phyloP scores from a whole-genome alignment of 306 rosid species.

The Trifolium subterraneum region DNA sequence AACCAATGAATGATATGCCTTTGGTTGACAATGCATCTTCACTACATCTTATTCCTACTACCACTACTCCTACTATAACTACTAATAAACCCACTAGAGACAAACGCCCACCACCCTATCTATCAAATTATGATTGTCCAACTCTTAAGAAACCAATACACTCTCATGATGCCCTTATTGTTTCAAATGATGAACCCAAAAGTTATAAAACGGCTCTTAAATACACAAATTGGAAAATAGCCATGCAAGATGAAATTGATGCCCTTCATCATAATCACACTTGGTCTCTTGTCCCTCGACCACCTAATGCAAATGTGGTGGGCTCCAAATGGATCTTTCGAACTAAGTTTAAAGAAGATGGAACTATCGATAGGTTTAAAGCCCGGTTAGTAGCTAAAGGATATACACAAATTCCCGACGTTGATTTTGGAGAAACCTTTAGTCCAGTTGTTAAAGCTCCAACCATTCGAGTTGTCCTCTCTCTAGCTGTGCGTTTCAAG shows the following conservation, averaged over 20 bases:
- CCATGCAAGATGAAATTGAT: conserved; percentile 10
- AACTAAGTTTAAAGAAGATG: conserved; percentile 1
- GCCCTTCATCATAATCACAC: neutral
- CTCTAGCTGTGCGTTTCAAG: neutral
- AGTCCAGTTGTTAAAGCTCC: neutral
- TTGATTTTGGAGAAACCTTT: neutral
- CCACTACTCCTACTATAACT: no score
- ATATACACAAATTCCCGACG: neutral
- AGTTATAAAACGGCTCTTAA: neutral
- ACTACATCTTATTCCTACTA: no score
- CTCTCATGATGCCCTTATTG: neutral
- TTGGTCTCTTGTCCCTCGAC: neutral
- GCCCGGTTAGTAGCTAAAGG: neutral
- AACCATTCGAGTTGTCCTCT: neutral
- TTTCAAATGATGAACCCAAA: neutral
- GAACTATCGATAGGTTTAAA: neutral
- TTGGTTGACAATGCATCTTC: no score
- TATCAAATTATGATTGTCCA: neutral
- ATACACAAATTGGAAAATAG: neutral
- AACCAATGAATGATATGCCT: no score
- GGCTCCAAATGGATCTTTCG: neutral
- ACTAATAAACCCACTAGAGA: no score
- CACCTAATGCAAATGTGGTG: neutral
- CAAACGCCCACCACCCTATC: neutral
- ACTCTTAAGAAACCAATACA: neutral